A percentile compares a stretch with the other conserved stretches of the same genome.
Evolutionary conservation across 2,329 filamentous ascomycete genomes (phyloP).

Genomic region (Mariannaea sp.): DNA sequence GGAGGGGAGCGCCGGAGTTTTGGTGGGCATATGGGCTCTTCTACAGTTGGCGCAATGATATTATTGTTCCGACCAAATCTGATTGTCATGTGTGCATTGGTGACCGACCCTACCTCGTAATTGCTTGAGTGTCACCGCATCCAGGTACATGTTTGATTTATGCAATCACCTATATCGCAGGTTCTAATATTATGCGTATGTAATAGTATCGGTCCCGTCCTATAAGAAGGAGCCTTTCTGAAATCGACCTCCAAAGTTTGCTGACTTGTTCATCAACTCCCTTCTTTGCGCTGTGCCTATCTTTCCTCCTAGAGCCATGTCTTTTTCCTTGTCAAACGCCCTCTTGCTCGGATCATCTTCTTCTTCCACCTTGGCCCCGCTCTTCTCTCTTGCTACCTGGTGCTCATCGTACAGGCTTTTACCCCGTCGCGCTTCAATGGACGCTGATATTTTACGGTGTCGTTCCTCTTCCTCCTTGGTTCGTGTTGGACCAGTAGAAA

Average conservation of each 20-base stretch:
- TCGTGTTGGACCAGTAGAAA: constrained; percentile 46
- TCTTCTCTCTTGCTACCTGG: constrained; percentile 41
- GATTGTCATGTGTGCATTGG: background rate
- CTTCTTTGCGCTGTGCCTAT: constrained; percentile 75
- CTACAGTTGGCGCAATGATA: constrained; percentile 31
- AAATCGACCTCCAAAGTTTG: constrained; percentile 82
- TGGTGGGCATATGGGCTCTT: constrained; percentile 36
- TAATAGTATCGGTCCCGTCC: background rate
- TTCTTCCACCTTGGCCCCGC: constrained; percentile 44
- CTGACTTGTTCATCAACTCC: constrained; percentile 78
- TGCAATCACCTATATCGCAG: background rate
- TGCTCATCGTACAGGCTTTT: constrained; percentile 66
- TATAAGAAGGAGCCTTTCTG: constrained; percentile 71
- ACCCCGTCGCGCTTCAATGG: constrained; percentile 58
- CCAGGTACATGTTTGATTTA: background rate
- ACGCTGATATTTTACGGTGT: constrained; percentile 52
- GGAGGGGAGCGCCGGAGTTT: constrained; percentile 45
- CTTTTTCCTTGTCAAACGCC: constrained; percentile 90
- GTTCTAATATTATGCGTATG: constrained; percentile 4
- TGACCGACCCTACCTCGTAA: constrained; percentile 10
- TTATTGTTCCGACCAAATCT: constrained; percentile 25
- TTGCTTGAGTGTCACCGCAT: background rate
- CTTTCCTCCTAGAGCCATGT: constrained; percentile 78
- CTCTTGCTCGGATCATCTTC: constrained; percentile 91
- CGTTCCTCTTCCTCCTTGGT: constrained; percentile 62